phyloP scores from a whole-genome alignment of 805 yeast species.

The Metschnikowia sp. region DNA sequence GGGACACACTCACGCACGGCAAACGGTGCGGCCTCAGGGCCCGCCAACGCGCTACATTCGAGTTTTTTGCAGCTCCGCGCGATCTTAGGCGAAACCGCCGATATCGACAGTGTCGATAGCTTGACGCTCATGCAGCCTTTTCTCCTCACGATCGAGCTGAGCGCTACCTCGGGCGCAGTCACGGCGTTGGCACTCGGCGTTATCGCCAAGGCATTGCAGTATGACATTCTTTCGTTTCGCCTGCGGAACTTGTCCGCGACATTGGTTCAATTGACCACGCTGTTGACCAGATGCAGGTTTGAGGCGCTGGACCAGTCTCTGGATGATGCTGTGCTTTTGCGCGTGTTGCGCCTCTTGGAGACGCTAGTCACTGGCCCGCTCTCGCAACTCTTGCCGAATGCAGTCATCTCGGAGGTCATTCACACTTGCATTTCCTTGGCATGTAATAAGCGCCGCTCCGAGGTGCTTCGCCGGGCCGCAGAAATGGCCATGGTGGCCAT shows the following conservation, averaged over 20 bases:
- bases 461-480: slow-evolving; percentile 83
- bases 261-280: slow-evolving; percentile 61
- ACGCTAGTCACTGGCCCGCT: slow-evolving; percentile 58
- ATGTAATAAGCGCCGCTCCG: slow-evolving; percentile 87
- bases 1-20: slow-evolving; percentile 15
- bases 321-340: slow-evolving; percentile 86
- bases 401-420: slow-evolving; percentile 79
- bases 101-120: slow-evolving; percentile 59
- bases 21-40: slow-evolving; percentile 20
- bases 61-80: slow-evolving; percentile 78
- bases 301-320: slow-evolving; percentile 91
- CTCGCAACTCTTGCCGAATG: slow-evolving; percentile 70
- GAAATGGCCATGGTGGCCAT: slow-evolving; percentile 74
- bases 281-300: slow-evolving; percentile 90
- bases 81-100: slow-evolving; percentile 55
- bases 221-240: slow-evolving; percentile 55
- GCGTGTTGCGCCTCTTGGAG: slow-evolving; percentile 75
- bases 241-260: slow-evolving; percentile 57
- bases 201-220: slow-evolving; percentile 66
- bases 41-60: slow-evolving; percentile 60
- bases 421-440: slow-evolving; percentile 91
- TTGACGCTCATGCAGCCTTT: slow-evolving; percentile 83
- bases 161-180: slow-evolving; percentile 80
- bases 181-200: slow-evolving; percentile 80
- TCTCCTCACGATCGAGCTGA: slow-evolving; percentile 74